Percentiles rank a stretch among this genome's conserved stretches.
Evolutionary conservation across 176 grass and related monocot genomes (phyloP).

Genomic region (Bromus sterilis): DNA sequence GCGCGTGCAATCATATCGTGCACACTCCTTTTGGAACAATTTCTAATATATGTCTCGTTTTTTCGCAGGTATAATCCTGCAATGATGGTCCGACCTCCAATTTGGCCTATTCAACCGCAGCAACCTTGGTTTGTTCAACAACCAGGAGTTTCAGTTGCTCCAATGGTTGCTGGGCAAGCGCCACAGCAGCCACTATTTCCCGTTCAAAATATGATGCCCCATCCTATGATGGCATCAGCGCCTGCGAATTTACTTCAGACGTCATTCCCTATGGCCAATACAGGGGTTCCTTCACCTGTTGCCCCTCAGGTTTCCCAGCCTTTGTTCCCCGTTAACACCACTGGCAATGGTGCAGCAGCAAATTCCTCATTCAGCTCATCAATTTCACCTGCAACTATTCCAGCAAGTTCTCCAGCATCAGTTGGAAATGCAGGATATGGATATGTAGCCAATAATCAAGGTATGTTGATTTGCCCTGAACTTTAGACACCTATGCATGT

Average conservation of each 20-base stretch:
- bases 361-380: constrained; percentile 43
- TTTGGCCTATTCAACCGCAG: constrained; percentile 45
- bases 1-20: neutral
- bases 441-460: constrained; percentile 54
- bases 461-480: constrained; percentile 29
- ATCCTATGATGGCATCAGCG: constrained; percentile 54
- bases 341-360: constrained; percentile 33
- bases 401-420: constrained; percentile 47
- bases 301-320: constrained; percentile 57
- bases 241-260: constrained; percentile 54
- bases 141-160: constrained; percentile 39
- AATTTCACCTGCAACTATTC: constrained; percentile 34
- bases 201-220: constrained; percentile 73
- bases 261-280: constrained; percentile 41
- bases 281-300: constrained; percentile 58
- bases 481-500: neutral
- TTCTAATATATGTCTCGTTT: constrained; percentile 8
- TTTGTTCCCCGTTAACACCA: constrained; percentile 81
- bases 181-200: constrained; percentile 83
- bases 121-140: constrained; percentile 78
- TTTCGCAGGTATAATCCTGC: constrained; percentile 75
- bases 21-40: neutral
- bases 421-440: constrained; percentile 35
- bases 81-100: constrained; percentile 42
- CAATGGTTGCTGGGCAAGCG: constrained; percentile 22